Conservation (phyloP, 208 protist genomes). For the Trypanosoma avium region DNA sequence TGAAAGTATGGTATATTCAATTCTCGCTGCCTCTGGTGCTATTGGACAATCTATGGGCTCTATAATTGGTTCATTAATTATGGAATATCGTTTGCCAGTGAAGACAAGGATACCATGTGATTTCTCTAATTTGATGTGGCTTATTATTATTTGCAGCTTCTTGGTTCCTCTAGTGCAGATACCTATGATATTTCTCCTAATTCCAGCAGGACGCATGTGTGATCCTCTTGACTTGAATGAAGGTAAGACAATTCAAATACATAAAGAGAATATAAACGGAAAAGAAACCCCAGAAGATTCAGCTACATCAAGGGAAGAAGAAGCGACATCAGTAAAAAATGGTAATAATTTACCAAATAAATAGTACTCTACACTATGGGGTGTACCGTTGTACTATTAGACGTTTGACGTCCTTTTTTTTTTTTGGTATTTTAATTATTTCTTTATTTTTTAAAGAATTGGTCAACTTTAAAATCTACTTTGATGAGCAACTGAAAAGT, state of each 20-base stretch:
- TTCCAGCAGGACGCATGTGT: slow-evolving; percentile 42
- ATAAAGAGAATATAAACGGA: not conserved
- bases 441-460: no score
- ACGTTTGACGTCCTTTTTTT: no score
- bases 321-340: no score
- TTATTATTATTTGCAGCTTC: slow-evolving; percentile 47
- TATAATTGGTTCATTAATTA: slow-evolving; percentile 47
- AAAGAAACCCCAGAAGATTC: no score
- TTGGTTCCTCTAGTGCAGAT: slow-evolving; percentile 41
- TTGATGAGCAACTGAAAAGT: no score
- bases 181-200: slow-evolving; percentile 38
- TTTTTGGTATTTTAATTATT: no score
- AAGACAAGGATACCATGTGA: slow-evolving; percentile 48
- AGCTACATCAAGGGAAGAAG: no score
- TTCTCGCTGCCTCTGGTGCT: slow-evolving; percentile 54
- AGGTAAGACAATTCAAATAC: not conserved
- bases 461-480: no score
- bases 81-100: slow-evolving; percentile 49
- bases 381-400: no score
- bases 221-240: slow-evolving; percentile 30
- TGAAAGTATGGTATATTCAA: slow-evolving; percentile 56
- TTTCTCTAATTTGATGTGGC: slow-evolving; percentile 48
- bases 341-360: no score
- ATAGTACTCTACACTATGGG: no score
- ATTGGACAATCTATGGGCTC: slow-evolving; percentile 43